Evolutionary conservation across 2,329 filamentous ascomycete species (phyloP), one percentile per base, ranked within the genome.

Genomic region (Trichophyton verrucosum): DNA sequence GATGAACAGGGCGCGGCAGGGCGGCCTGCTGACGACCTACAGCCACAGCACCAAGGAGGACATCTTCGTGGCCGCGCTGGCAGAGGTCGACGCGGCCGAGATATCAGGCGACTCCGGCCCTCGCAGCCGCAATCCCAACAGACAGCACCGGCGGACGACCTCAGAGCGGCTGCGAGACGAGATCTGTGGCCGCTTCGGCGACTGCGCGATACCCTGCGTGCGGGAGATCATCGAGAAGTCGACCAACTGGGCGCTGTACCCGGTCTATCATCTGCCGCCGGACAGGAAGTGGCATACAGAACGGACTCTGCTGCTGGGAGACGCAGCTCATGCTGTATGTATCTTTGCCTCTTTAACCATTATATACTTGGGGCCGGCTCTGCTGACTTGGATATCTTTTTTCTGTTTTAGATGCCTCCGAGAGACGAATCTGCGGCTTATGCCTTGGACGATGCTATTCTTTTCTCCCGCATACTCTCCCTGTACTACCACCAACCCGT

Each of bases 301-400:
- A n/a, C 69, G 74, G 3, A 71, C 72, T 2, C 68, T 78, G 22
- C 64, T 79, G 3, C 64, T 79, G 3, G 76, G 77, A 3, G 77
- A 79, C 68, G 76, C 77, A 27, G 77, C 76, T 3, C 76, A 79
- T 63, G 76, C 76, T 40, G 76, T 77, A 71, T 57, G 74, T 57
- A 8, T 69, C 1, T 20, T 30, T 33, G 38, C 9, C 17, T 13
- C 3, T n/a, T 46, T 5, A 15, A 36, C 9, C 4, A 6, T 17
- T 8, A 44, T 44, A 9, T 42, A 15, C 6, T 1, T 40, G 22
- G 3, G 17, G 7, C 20, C 3, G 1, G 17, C 9, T 17, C 24
- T 38, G 6, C 60, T 61, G 44, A 63, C 30, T n/a, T 3, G 24
- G 27, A 30, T 30, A 1, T 2, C 27, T 5, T 17, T 7, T 7